Percentiles rank a stretch among this genome's conserved stretches.
phyloP scores from a whole-genome alignment of 192 early-diverging fungal species.

The Coemansia sp. region DNA sequence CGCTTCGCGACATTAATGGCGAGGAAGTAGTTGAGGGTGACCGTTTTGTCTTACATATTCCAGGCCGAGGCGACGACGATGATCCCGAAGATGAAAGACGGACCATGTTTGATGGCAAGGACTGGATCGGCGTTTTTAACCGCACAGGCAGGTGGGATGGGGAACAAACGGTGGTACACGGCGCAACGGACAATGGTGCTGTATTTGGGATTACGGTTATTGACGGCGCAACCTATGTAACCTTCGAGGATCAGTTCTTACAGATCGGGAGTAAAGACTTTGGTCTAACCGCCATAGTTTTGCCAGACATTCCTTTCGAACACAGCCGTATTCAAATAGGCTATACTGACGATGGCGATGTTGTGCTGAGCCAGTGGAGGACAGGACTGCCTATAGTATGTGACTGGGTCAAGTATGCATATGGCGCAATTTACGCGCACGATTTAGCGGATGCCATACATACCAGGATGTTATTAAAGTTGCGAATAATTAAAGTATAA shows the following conservation, averaged over 20 bases:
- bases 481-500: background rate
- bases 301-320: background rate
- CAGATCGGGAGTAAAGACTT: background rate
- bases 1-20: background rate
- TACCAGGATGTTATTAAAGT: background rate
- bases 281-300: background rate
- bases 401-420: slow-evolving; percentile 1
- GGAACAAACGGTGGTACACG: background rate
- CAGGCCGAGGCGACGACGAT: background rate
- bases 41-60: background rate
- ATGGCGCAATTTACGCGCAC: background rate
- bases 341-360: background rate
- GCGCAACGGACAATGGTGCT: background rate
- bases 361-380: background rate
- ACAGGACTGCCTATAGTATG: background rate
- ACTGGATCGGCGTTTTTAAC: background rate
- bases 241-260: slow-evolving; percentile 6
- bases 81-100: background rate
- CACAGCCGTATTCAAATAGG: background rate
- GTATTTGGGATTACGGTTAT: background rate
- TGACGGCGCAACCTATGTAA: background rate
- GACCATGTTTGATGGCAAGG: slow-evolving; percentile 5
- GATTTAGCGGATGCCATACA: background rate
- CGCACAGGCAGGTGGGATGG: background rate
- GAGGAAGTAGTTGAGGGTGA: slow-evolving; percentile 1